Evolutionary conservation across 1,284 basidiomycete species (phyloP), one percentile per base, ranked within the genome.

Genomic region (Ganoderma meredithae): DNA sequence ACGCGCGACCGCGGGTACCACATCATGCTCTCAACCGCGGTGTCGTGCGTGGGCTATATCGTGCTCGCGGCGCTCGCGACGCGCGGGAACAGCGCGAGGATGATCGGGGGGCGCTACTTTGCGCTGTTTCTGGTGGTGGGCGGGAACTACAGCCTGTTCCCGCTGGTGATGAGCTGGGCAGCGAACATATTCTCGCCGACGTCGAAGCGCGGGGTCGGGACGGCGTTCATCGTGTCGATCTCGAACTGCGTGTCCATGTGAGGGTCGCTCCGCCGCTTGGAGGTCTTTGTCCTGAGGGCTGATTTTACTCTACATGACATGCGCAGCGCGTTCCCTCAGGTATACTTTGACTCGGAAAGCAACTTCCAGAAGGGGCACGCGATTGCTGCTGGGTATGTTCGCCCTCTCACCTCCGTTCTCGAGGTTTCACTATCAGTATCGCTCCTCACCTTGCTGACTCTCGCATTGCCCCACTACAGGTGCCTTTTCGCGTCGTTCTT

Each of bases 161-260:
- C 86, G 33, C 78, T 88, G 9, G 86, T 87, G 33, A 87, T 88
- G 58, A 86, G 85, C 75, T 88, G 86, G 86, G 85, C 86, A 10
- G 84, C 86, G 10, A 87, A 87, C 72, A 77, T 81, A 3, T 86
- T 88, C 70, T 84, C 86, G 12, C 86, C 86, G 25, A 88, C 86
- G 15, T 86, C 85, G 0, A 88, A 88, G 73, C 81, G 86, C 52
- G 86, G 86, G 49, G 86, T 87, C 59, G 86, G 86, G 3, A 87
- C 85, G 1, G 86, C 86, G 9, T 88, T 88, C 74, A 85, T 88
- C 62, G 85, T 87, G 36, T 86, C 86, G 1, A 83, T 88, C 62
- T 85, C 85, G 12, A 87, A 87, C 73, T 84, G 83, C 67, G 80
- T 88, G 17, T 87, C 86, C 9, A 87, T 87, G 86, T 86, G 62